Evolutionary conservation across 345 rosid species (phyloP).

Genomic region (Pelargonium nanum): DNA sequence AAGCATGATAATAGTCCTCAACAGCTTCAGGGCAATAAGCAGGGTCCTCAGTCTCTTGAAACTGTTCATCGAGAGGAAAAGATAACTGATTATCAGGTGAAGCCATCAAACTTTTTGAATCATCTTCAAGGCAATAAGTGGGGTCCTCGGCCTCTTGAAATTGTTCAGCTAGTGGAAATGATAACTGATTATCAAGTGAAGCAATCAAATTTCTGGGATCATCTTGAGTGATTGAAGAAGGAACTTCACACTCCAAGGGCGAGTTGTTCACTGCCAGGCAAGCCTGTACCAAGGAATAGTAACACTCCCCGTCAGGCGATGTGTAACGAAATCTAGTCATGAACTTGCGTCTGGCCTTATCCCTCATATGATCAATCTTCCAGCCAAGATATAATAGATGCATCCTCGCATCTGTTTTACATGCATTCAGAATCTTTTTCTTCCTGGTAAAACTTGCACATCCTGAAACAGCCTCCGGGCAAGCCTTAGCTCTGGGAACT

Average conservation of each 20-base stretch:
- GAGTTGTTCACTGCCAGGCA: slow-evolving; percentile 27
- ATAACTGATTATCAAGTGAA: slow-evolving; percentile 7
- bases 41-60: slow-evolving; percentile 5
- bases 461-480: slow-evolving; percentile 39
- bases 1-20: slow-evolving; percentile 6
- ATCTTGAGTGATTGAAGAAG: slow-evolving; percentile 8
- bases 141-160: slow-evolving; percentile 4
- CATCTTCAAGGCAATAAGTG: slow-evolving; percentile 3
- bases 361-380: slow-evolving; percentile 35
- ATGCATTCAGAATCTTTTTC: neutral
- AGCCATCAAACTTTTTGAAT: neutral
- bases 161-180: neutral
- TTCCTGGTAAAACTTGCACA: slow-evolving; percentile 17
- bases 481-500: slow-evolving; percentile 36
- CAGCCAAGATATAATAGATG: slow-evolving; percentile 52
- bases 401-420: slow-evolving; percentile 22
- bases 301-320: slow-evolving; percentile 46
- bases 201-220: neutral
- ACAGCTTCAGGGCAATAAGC: slow-evolving; percentile 3
- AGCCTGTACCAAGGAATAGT: slow-evolving; percentile 43
- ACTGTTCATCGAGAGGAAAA: too few species aligned
- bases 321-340: slow-evolving; percentile 34
- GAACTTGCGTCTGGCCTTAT: neutral
- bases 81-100: slow-evolving; percentile 1
- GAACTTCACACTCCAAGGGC: neutral